Percentiles rank a stretch among this genome's conserved stretches.
Evolutionary conservation across 106 monocot species (phyloP).

Genomic region (Dendrobium nobile): DNA sequence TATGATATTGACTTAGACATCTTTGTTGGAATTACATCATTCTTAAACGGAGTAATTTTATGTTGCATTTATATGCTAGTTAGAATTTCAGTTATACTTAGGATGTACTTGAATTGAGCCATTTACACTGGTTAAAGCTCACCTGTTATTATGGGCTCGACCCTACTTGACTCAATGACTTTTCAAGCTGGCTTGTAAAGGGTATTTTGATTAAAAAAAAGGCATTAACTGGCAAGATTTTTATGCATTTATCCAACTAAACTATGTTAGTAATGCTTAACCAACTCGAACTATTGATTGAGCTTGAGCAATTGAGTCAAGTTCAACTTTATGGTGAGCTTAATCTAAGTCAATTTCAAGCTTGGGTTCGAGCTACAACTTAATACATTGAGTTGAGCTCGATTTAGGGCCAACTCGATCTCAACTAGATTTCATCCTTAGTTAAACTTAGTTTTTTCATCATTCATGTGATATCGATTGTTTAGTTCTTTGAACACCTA

Average conservation of each 20-base stretch:
- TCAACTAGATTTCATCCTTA: too few species aligned
- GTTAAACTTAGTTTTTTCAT: neutral
- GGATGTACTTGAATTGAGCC: neutral
- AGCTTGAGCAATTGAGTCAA: neutral
- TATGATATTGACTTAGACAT: neutral
- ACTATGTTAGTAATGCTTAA: neutral
- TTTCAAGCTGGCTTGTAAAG: neutral
- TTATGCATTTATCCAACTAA: neutral
- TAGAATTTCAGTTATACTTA: neutral
- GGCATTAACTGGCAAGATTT: neutral
- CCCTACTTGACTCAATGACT: neutral
- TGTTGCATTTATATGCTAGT: neutral
- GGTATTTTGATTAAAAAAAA: neutral
- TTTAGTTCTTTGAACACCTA: neutral
- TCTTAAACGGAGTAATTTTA: neutral
- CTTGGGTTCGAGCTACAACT: neutral
- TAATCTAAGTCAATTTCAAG: neutral
- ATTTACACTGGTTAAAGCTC: neutral
- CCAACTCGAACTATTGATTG: too few species aligned
- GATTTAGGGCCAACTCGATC: neutral
- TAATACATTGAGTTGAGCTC: neutral
- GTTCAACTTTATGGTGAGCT: neutral
- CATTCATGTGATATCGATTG: neutral
- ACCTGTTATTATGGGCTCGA: neutral
- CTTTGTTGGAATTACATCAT: neutral